phyloP scores from a whole-genome alignment of 179 eudicot species.

The Vitellaria paradoxa region DNA sequence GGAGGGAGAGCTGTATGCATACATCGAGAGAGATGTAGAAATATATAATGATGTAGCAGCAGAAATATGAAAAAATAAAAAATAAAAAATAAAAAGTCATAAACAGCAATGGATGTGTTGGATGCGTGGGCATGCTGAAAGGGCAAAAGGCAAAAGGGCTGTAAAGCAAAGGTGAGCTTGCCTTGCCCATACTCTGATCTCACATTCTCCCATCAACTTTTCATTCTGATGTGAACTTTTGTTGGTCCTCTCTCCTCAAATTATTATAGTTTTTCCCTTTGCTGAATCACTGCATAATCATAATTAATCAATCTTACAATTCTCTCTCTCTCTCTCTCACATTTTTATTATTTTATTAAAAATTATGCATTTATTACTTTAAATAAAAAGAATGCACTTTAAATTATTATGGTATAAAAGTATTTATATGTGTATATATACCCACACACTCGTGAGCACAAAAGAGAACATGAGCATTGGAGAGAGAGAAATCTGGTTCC shows the following conservation, averaged over 20 bases:
- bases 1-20: neutral
- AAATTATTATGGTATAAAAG: too few species aligned
- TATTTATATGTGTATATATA: too few species aligned
- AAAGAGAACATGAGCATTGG: slow-evolving; percentile 2
- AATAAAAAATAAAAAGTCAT: too few species aligned
- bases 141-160: slow-evolving; percentile 30
- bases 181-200: slow-evolving; percentile 50
- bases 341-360: neutral
- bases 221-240: slow-evolving; percentile 38
- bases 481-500: slow-evolving; percentile 8
- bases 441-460: neutral
- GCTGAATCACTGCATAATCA: slow-evolving; percentile 16
- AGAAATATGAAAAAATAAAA: too few species aligned
- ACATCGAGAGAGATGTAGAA: too few species aligned
- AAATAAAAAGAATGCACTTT: too few species aligned
- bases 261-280: slow-evolving; percentile 23
- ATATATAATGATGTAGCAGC: too few species aligned
- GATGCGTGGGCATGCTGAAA: slow-evolving; percentile 24
- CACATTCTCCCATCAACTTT: slow-evolving; percentile 47
- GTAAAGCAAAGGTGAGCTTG: slow-evolving; percentile 19
- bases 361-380: neutral
- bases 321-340: slow-evolving; percentile 2
- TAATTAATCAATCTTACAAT: neutral
- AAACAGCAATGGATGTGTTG: neutral
- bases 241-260: slow-evolving; percentile 25